Conservation (phyloP, 1,139 yeast genomes). For the Kluyveromyces sp. region DNA sequence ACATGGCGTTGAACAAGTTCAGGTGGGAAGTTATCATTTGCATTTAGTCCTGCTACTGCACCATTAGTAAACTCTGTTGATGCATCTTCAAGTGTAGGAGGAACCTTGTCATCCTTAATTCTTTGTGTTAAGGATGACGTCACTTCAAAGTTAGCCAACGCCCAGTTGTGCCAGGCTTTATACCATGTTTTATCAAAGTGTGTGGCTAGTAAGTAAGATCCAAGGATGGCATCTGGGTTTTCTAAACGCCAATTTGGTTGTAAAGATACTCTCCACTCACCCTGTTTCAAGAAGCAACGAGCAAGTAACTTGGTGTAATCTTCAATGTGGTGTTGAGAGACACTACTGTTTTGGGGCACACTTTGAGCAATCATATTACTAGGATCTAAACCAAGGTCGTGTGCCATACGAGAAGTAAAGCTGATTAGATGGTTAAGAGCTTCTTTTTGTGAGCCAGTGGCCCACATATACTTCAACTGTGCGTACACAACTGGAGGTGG, state of each 20-base stretch:
- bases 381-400: slow-evolving; percentile 71
- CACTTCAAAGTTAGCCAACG: slow-evolving; percentile 92
- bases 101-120: slow-evolving; percentile 19
- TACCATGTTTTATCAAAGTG: slow-evolving; percentile 93
- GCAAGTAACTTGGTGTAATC: slow-evolving; percentile 85
- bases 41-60: slow-evolving; percentile 17
- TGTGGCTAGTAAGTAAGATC: slow-evolving; percentile 88
- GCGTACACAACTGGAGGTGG: slow-evolving; percentile 97
- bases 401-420: slow-evolving; percentile 86
- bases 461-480: slow-evolving; percentile 95
- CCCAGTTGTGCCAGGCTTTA: slow-evolving; percentile 99
- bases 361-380: slow-evolving; percentile 74
- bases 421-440: slow-evolving; percentile 82
- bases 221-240: slow-evolving; percentile 65
- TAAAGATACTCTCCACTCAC: slow-evolving; percentile 92
- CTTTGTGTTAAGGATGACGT: slow-evolving; percentile 57
- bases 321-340: slow-evolving; percentile 74
- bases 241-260: slow-evolving; percentile 69
- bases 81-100: slow-evolving; percentile 11
- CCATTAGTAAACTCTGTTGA: slow-evolving; percentile 17
- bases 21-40: slow-evolving; percentile 35
- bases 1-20: slow-evolving; percentile 78
- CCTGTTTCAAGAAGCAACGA: slow-evolving; percentile 92
- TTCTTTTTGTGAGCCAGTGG: slow-evolving; percentile 80
- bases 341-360: slow-evolving; percentile 36